Evolutionary conservation across 2,329 filamentous ascomycete genomes (phyloP).

Genomic region (Coccinonectria pachysandricola): DNA sequence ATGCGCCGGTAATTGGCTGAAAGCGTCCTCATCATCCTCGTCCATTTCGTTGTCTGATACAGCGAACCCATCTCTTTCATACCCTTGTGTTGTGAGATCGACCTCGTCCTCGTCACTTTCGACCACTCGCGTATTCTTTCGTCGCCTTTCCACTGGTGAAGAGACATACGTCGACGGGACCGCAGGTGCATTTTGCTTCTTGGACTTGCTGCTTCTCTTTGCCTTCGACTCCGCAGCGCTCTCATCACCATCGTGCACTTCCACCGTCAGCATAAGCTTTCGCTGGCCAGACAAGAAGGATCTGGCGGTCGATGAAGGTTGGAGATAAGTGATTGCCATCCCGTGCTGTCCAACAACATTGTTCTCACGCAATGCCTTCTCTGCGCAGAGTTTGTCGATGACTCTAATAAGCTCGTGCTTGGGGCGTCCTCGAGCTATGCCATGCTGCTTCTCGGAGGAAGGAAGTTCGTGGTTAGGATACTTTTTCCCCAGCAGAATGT

Average conservation of each 20-base stretch:
- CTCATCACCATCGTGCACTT: conserved; percentile 24
- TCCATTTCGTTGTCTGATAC: conserved; percentile 28
- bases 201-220: conserved; percentile 29
- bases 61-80: conserved; percentile 40
- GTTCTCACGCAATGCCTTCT: conserved; percentile 63
- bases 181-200: conserved; percentile 29
- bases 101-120: conserved; percentile 27
- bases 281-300: conserved; percentile 34
- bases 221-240: conserved; percentile 21
- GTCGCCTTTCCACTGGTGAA: conserved; percentile 35
- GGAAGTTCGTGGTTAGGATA: conserved; percentile 46
- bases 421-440: conserved; percentile 58
- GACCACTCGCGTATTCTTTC: conserved; percentile 14
- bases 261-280: conserved; percentile 35
- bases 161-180: conserved; percentile 39
- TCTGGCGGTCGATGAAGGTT: conserved; percentile 31
- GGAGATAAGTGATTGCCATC: conserved; percentile 67
- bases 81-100: conserved; percentile 34
- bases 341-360: conserved; percentile 42
- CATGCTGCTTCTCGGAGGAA: conserved; percentile 50
- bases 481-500: conserved; percentile 66
- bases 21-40: conserved; percentile 30
- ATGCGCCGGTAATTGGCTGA: conserved; percentile 31
- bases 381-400: conserved; percentile 64
- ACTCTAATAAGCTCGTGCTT: conserved; percentile 72